Percentiles rank a stretch among this genome's conserved stretches.
Conservation (phyloP, 108 stramenopile genomes). For the Cyclotella kingstonii region DNA sequence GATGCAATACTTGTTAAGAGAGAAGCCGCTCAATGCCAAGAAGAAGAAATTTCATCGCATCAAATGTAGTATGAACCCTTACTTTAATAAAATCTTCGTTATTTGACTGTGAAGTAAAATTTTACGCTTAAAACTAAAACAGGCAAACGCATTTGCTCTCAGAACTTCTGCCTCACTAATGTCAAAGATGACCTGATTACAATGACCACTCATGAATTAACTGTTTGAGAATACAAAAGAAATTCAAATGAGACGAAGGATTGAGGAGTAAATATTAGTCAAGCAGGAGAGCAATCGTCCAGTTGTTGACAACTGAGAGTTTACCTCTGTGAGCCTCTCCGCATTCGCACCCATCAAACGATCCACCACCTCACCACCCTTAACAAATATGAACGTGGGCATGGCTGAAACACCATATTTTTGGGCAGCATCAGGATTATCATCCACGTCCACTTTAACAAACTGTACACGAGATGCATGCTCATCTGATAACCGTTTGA, state of each 20-base stretch:
- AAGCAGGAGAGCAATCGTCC: too few relatives aligned
- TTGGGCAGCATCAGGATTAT: slow-evolving; percentile 77
- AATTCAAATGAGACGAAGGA: too few relatives aligned
- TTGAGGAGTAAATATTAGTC: too few relatives aligned
- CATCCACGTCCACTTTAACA: slow-evolving; percentile 91
- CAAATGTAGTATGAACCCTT: background rate
- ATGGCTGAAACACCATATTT: slow-evolving; percentile 82
- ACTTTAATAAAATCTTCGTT: background rate
- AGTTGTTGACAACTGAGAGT: too few relatives aligned
- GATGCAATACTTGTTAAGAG: background rate
- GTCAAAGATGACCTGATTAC: too few relatives aligned
- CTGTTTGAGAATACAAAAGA: too few relatives aligned
- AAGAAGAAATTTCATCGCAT: too few relatives aligned
- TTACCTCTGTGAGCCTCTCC: slow-evolving; percentile 50
- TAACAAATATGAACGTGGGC: slow-evolving; percentile 92
- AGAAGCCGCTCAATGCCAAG: too few relatives aligned
- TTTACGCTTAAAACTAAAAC: background rate
- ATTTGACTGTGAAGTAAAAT: background rate
- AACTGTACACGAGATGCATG: slow-evolving; percentile 57
- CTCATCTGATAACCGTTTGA: slow-evolving; percentile 66
- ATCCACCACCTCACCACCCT: slow-evolving; percentile 80
- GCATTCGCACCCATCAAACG: slow-evolving; percentile 80
- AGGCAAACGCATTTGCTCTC: background rate
- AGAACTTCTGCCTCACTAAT: background rate
- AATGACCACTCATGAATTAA: slow-evolving; percentile 7